Percentiles rank a stretch among this genome's conserved stretches.
Evolutionary conservation across 495 filamentous ascomycete genomes (phyloP).

Genomic region (Aspergillus hancockii): DNA sequence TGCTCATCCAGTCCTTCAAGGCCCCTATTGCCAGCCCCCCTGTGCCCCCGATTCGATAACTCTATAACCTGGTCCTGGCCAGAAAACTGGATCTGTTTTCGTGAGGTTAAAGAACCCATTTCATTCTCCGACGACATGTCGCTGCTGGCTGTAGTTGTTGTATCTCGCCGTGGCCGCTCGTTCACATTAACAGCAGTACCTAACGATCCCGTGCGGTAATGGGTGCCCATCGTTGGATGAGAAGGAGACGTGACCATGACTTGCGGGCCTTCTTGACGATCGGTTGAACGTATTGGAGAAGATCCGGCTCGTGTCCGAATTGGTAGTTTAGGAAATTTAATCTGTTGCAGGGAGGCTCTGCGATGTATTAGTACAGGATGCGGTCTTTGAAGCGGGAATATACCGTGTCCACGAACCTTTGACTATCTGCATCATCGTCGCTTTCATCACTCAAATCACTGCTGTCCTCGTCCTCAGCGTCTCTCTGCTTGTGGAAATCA

Average conservation of each 20-base stretch:
- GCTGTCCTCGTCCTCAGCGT: constrained; percentile 94
- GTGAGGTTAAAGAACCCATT: constrained; percentile 68
- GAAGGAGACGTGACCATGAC: constrained; percentile 58
- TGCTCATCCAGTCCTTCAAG: constrained; percentile 47
- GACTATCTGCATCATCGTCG: constrained; percentile 77
- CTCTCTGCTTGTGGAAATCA: constrained; percentile 62
- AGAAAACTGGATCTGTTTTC: constrained; percentile 56
- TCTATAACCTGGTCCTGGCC: constrained; percentile 55
- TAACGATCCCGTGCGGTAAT: constrained; percentile 70
- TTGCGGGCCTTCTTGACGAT: constrained; percentile 51
- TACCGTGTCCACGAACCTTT: constrained; percentile 32
- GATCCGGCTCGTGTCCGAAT: constrained; percentile 83
- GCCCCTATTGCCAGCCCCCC: constrained; percentile 56
- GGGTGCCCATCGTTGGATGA: constrained; percentile 46
- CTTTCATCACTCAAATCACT: constrained; percentile 96
- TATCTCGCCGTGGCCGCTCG: constrained; percentile 76
- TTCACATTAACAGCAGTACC: constrained; percentile 68
- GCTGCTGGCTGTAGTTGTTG: constrained; percentile 86
- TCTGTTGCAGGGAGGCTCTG: constrained; percentile 74
- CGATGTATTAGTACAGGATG: constrained; percentile 21
- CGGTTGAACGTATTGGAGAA: constrained; percentile 71
- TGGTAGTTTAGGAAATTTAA: constrained; percentile 94
- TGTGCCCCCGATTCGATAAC: constrained; percentile 56
- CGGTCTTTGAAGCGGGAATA: not conserved
- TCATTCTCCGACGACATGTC: constrained; percentile 92